These are phyloP conservation scores for Zea mays DNA, from an alignment of 176 grass and related monocot genomes.

Conservation along the genomic window DNA sequence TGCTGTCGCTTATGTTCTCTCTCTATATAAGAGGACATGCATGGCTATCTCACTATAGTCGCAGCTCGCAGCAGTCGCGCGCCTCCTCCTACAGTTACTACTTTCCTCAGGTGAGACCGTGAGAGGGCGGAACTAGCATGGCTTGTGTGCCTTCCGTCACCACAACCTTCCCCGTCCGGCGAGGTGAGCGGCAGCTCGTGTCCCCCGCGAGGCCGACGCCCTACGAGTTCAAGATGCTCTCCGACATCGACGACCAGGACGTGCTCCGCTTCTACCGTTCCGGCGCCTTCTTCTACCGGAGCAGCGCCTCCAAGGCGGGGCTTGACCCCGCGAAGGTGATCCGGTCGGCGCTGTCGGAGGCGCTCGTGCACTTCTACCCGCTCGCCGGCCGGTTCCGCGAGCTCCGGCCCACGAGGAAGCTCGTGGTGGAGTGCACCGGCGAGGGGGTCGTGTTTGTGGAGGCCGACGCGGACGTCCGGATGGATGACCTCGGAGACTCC, in stretches of 20 bases:
- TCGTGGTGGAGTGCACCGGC: constrained; percentile 44
- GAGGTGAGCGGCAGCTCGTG: constrained; percentile 23
- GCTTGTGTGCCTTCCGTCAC: neutral
- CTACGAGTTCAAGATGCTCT: constrained; percentile 38
- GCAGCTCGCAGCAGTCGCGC: too few relatives aligned
- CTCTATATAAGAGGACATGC: neutral
- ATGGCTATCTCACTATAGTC: neutral
- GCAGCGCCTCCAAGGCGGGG: neutral
- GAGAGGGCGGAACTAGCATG: neutral
- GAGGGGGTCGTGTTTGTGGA: constrained; percentile 52
- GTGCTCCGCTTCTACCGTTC: constrained; percentile 35
- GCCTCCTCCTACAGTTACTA: too few relatives aligned
- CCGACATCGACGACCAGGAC: constrained; percentile 51
- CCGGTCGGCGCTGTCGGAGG: constrained; percentile 11
- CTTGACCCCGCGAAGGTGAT: constrained; percentile 33
- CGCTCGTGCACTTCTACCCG: constrained; percentile 47
- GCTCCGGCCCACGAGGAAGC: constrained; percentile 29
- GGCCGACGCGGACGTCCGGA: constrained; percentile 31
- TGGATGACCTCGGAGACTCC: constrained; percentile 16
- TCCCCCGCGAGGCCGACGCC: constrained; percentile 30
- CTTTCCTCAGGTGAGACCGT: neutral
- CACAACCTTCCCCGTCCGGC: constrained; percentile 15
- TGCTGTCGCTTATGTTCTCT: neutral
- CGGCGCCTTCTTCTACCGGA: constrained; percentile 9
- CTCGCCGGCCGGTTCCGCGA: constrained; percentile 42